Evolutionary conservation across 2,329 filamentous ascomycete species (phyloP).

Genomic region (Neopestalotiopsis rosae): DNA sequence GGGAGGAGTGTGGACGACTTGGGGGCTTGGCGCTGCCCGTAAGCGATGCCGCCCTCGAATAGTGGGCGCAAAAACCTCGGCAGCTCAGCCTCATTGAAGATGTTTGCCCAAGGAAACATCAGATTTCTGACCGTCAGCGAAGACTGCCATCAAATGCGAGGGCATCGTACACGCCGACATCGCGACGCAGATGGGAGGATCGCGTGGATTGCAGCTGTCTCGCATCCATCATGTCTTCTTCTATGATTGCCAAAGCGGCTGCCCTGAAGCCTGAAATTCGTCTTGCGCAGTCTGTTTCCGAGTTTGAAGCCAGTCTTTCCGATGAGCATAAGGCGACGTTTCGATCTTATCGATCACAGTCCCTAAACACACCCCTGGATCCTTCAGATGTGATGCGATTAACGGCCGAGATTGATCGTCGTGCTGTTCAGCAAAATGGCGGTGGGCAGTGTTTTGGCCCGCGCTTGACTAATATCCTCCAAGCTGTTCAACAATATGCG

Average conservation of each 20-base stretch:
- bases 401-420: not conserved
- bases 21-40: too few relatives aligned
- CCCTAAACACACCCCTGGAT: not conserved
- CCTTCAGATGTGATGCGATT: not conserved
- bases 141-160: too few relatives aligned
- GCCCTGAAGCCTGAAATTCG: not conserved
- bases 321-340: not conserved
- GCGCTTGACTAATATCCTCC: not conserved
- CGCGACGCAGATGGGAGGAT: not conserved
- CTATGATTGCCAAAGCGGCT: not conserved
- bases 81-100: too few relatives aligned
- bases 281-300: not conserved
- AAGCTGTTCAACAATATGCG: not conserved
- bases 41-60: too few relatives aligned
- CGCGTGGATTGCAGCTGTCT: not conserved
- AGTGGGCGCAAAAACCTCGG: too few relatives aligned
- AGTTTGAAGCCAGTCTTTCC: not conserved
- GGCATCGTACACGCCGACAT: too few relatives aligned
- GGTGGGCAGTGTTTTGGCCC: not conserved
- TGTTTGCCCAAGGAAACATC: too few relatives aligned
- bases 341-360: not conserved
- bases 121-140: too few relatives aligned
- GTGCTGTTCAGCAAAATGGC: not conserved
- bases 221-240: not conserved
- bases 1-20: too few relatives aligned